phyloP scores from a whole-genome alignment of 176 grass and related monocot species.

The Paspalum vaginatum region DNA sequence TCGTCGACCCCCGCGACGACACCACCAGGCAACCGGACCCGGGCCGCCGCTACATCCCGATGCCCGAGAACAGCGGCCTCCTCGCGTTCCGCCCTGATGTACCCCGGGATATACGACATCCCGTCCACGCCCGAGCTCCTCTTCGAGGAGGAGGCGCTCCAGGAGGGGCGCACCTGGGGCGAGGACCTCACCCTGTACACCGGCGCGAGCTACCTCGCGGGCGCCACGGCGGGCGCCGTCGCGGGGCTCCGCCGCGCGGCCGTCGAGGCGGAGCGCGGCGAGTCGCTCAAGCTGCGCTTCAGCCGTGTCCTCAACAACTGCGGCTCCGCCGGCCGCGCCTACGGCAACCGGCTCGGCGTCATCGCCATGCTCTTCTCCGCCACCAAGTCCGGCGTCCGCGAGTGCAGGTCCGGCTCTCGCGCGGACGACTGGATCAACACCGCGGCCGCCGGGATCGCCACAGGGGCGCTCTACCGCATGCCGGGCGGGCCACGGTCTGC shows the following conservation, averaged over 20 bases:
- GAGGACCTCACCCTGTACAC: conserved; percentile 66
- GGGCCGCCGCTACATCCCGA: conserved; percentile 16
- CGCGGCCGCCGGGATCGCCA: conserved; percentile 43
- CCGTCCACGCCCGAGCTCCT: conserved; percentile 70
- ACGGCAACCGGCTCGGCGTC: conserved; percentile 54
- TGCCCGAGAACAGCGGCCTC: conserved; percentile 14
- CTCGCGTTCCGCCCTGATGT: conserved; percentile 4
- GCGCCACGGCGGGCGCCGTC: conserved; percentile 39
- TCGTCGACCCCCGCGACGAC: neutral
- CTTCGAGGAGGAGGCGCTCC: conserved; percentile 46
- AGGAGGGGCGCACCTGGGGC: conserved; percentile 25
- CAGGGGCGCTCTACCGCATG: conserved; percentile 56
- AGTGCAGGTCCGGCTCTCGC: conserved; percentile 29
- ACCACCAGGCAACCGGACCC: neutral
- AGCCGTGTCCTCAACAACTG: conserved; percentile 60
- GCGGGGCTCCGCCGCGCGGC: conserved; percentile 46
- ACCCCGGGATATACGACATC: conserved; percentile 58
- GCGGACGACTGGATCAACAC: conserved; percentile 68
- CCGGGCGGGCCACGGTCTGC: conserved; percentile 49
- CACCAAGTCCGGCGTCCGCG: conserved; percentile 42
- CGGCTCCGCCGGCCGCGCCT: conserved; percentile 47
- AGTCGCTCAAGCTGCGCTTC: conserved; percentile 58
- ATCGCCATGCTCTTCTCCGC: conserved; percentile 59
- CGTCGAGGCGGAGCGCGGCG: conserved; percentile 43
- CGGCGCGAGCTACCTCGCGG: conserved; percentile 49